phyloP scores from a whole-genome alignment of 176 grass and related monocot species.

The bread wheat (Triticum aestivum) region DNA sequence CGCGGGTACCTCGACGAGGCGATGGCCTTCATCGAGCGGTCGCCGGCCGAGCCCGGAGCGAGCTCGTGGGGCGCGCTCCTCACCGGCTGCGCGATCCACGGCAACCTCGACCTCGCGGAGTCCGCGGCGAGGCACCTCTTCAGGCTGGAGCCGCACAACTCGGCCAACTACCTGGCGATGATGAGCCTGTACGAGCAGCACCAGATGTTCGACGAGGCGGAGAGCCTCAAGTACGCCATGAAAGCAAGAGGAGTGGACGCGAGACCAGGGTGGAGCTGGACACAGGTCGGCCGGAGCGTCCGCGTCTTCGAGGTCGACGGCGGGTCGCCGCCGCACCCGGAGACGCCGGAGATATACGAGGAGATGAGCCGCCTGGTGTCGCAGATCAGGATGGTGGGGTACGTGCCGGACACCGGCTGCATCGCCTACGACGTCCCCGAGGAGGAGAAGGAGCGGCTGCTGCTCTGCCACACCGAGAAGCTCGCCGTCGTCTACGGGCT shows the following conservation, averaged over 20 bases:
- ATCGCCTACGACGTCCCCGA: conserved; percentile 54
- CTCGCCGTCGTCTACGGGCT: conserved; percentile 70
- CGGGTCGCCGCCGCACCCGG: conserved; percentile 38
- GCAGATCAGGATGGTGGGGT: conserved; percentile 60
- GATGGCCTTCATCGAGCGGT: conserved; percentile 58
- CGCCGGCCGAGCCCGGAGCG: conserved; percentile 48
- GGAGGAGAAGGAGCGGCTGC: conserved; percentile 70
- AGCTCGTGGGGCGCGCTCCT: conserved; percentile 79
- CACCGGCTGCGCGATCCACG: conserved; percentile 51
- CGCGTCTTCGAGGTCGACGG: conserved; percentile 75
- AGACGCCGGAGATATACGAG: conserved; percentile 65
- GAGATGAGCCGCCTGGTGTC: conserved; percentile 37
- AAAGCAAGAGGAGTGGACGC: conserved; percentile 52
- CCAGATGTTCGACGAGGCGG: conserved; percentile 73
- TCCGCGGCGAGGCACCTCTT: conserved; percentile 61
- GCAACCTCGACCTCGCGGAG: conserved; percentile 67
- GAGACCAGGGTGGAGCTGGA: conserved; percentile 76
- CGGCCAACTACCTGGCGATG: conserved; percentile 83
- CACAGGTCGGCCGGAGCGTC: conserved; percentile 49
- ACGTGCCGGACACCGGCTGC: conserved; percentile 65
- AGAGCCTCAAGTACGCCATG: conserved; percentile 72
- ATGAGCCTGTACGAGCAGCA: conserved; percentile 65
- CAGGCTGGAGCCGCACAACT: conserved; percentile 68
- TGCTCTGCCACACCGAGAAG: conserved; percentile 79
- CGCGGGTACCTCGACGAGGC: conserved; percentile 82